Evolutionary conservation across 2,329 filamentous ascomycete species (phyloP), one percentile per base, ranked within the genome.

Genomic region (Alternaria sp.): DNA sequence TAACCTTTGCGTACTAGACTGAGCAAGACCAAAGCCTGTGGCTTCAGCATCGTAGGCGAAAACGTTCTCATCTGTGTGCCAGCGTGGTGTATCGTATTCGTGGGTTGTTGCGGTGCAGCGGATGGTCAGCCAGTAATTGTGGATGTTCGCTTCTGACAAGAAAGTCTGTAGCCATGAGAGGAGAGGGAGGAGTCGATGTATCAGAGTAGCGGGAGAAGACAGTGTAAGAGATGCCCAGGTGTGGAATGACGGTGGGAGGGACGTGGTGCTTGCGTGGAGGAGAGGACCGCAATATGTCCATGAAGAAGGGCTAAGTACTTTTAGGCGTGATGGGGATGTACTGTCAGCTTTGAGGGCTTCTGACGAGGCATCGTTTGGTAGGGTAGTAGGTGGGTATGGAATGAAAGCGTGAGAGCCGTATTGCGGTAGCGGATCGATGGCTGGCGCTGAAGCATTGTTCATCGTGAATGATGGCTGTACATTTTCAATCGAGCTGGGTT

Each of bases 21-120:
- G 13, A 15, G 47, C 36, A 23, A 52, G 45, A 23, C 49, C 57
- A n/a, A 52, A 30, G 15, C 49, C 57, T 30, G 15, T n/a, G 17
- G 46, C 46, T 28, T 43, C 56, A n/a, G 21, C 19, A 40, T 55
- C 51, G n/a, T 45, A 32, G 55, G 55, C 32, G 68, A 79, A 86
- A 70, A 86, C 85, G 15, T 83, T 71, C 59, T 86, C 83, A 64
- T 86, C 84, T 0, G 82, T 82, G 62, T 86, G 84, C 84, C 84
- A 86, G 50, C 84, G 74, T 1, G 82, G 81, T 10, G 66, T 73
- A 64, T 86, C 80, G 68, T 80, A 86, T 25, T 84, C 82, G 30
- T 67, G 47, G 0, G 81, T 83, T 0, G 81, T 76, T 45, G 72
- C 80, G 0, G 82, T 83, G 52, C 83, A 83, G 49, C 84, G 82